Percentiles rank a stretch among this genome's conserved stretches.
Conservation (phyloP, 2,329 filamentous ascomycete species). For the Fusarium setosum region DNA sequence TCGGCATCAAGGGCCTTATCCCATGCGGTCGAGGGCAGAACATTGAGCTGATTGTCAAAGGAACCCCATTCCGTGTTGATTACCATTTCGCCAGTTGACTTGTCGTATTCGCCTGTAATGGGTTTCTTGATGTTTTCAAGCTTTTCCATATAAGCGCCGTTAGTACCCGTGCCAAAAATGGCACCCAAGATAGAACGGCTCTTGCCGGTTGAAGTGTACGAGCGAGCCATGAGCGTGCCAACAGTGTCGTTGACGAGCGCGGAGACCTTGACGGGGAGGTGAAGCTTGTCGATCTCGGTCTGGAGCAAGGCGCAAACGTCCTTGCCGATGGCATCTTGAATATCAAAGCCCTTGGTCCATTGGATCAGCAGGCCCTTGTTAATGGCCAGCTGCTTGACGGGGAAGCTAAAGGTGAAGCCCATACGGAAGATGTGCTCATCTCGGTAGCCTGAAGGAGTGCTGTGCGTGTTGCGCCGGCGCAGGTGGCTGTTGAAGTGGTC, state of each 20-base stretch:
- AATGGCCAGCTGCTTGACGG: constrained; percentile 92
- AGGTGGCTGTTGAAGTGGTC: constrained; percentile 84
- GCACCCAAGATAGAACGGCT: constrained; percentile 89
- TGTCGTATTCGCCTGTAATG: constrained; percentile 77
- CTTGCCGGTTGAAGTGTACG: constrained; percentile 92
- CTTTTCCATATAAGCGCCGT: constrained; percentile 97
- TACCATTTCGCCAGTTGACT: constrained; percentile 91
- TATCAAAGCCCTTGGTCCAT: constrained; percentile 99
- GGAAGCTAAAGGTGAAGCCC: constrained; percentile 99
- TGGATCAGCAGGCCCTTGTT: constrained; percentile 95
- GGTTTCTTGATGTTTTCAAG: constrained; percentile 85
- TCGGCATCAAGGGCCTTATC: constrained; percentile 82
- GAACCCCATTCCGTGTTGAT: constrained; percentile 99
- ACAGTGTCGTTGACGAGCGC: constrained; percentile 98
- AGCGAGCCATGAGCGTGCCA: constrained; percentile 96
- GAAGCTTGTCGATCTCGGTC: constrained; percentile 85
- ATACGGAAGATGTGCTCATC: constrained; percentile 89
- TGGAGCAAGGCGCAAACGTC: constrained; percentile 95
- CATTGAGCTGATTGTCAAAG: constrained; percentile 92
- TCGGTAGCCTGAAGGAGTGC: constrained; percentile 67
- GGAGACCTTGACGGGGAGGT: constrained; percentile 91
- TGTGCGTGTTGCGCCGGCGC: constrained; percentile 71
- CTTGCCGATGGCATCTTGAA: constrained; percentile 91
- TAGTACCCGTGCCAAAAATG: constrained; percentile 97
- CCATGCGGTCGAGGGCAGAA: constrained; percentile 87